phyloP scores from a whole-genome alignment of 2,329 filamentous ascomycete species.

The Colletotrichum australisinense region DNA sequence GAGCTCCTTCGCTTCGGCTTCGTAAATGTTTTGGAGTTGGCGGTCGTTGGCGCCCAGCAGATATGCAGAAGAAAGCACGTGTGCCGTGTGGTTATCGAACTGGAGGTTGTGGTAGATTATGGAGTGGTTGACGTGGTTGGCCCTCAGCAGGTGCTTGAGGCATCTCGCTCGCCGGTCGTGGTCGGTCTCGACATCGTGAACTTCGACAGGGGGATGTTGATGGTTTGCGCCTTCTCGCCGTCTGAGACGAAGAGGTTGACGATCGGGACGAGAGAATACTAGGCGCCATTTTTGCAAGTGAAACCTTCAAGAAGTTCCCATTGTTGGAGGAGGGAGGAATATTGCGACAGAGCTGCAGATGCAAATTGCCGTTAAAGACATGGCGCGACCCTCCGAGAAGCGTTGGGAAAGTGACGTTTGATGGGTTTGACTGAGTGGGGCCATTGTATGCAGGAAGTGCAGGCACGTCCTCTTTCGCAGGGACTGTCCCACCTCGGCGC shows the following conservation, averaged over 20 bases:
- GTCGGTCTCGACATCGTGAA: conserved; percentile 83
- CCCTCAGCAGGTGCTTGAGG: conserved; percentile 89
- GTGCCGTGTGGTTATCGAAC: conserved; percentile 86
- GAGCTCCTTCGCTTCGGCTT: conserved; percentile 76
- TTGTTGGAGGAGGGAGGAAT: neutral
- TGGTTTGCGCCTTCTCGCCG: conserved; percentile 46
- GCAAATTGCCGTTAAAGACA: conserved; percentile 10
- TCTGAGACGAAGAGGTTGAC: conserved; percentile 50
- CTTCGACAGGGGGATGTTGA: conserved; percentile 75
- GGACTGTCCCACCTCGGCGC: conserved; percentile 8
- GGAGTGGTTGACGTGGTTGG: conserved; percentile 91
- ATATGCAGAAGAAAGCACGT: conserved; percentile 87
- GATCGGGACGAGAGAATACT: conserved; percentile 56
- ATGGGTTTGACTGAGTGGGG: conserved; percentile 33
- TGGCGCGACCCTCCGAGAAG: conserved; percentile 25
- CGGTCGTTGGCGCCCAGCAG: conserved; percentile 80
- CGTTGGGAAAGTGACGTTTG: conserved; percentile 34
- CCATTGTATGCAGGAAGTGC: neutral
- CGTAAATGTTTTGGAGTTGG: conserved; percentile 85
- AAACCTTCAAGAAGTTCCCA: neutral
- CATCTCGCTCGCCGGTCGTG: conserved; percentile 83
- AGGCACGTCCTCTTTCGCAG: conserved; percentile 13
- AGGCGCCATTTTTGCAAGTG: conserved; percentile 38
- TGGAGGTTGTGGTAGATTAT: conserved; percentile 80
- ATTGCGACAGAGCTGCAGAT: neutral